Conservation (phyloP, 2,329 filamentous ascomycete genomes). For the Coniosporium tulheliwenetii region DNA sequence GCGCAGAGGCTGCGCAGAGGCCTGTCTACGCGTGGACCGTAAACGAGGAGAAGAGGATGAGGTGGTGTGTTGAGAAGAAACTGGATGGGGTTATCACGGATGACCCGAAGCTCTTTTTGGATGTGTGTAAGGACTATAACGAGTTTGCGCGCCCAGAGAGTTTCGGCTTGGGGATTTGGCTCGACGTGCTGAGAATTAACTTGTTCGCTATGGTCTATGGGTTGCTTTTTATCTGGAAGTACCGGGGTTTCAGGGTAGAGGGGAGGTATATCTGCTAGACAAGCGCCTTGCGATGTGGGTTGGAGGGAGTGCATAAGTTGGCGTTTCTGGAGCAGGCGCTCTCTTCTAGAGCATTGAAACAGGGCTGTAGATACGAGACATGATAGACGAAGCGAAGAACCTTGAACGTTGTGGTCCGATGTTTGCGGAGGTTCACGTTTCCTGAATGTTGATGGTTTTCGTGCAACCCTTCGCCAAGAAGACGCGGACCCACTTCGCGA, state of each 20-base stretch:
- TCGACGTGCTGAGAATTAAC: conserved; percentile 5
- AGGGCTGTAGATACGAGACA: too few relatives aligned
- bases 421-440: too few relatives aligned
- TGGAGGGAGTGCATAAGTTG: too few relatives aligned
- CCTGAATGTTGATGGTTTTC: too few relatives aligned
- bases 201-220: conserved; percentile 5
- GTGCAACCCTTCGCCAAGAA: too few relatives aligned
- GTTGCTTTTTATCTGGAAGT: conserved; percentile 2
- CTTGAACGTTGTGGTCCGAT: too few relatives aligned
- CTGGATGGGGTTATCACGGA: conserved; percentile 81
- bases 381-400: too few relatives aligned
- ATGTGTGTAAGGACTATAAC: conserved; percentile 37
- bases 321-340: too few relatives aligned
- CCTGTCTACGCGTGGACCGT: conserved; percentile 74
- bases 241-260: not conserved
- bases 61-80: conserved; percentile 52
- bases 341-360: too few relatives aligned
- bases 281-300: too few relatives aligned
- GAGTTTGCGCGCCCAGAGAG: conserved; percentile 16
- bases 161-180: conserved; percentile 9
- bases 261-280: too few relatives aligned
- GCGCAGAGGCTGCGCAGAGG: conserved; percentile 39
- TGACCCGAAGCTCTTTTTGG: conserved; percentile 52
- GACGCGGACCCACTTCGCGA: too few relatives aligned
- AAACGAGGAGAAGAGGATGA: conserved; percentile 65